Conservation (phyloP, 805 yeast genomes). For the Ascoidea tarda region DNA sequence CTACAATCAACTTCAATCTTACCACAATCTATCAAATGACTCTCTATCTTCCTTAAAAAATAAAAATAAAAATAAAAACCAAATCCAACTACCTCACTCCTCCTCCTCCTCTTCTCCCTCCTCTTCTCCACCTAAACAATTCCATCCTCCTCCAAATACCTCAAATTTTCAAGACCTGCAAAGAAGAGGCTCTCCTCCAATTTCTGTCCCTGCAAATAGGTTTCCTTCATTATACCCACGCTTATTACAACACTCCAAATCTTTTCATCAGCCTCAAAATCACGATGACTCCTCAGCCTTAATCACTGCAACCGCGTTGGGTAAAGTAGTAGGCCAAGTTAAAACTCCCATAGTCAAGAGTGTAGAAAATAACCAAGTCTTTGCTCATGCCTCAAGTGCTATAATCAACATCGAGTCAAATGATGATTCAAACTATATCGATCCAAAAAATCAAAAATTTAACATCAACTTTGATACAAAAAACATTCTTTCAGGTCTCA, state of each 20-base stretch:
- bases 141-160: not conserved
- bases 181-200: not conserved
- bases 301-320: not conserved
- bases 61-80: not conserved
- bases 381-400: not conserved
- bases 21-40: not conserved
- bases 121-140: not conserved
- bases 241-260: no score
- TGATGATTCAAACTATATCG: not conserved
- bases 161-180: not conserved
- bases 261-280: no score
- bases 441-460: no score
- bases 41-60: not conserved
- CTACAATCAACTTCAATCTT: not conserved
- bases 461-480: no score
- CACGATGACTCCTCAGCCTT: not conserved
- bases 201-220: not conserved
- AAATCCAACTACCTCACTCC: not conserved
- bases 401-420: not conserved
- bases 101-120: not conserved
- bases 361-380: not conserved
- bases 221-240: not conserved
- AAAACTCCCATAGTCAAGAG: not conserved
- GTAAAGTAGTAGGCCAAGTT: not conserved
- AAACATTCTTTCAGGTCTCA: no score